A percentile compares a stretch with the other conserved stretches of the same genome.
Conservation (phyloP, 2,329 filamentous ascomycete genomes). For the Botryotinia globosa region DNA sequence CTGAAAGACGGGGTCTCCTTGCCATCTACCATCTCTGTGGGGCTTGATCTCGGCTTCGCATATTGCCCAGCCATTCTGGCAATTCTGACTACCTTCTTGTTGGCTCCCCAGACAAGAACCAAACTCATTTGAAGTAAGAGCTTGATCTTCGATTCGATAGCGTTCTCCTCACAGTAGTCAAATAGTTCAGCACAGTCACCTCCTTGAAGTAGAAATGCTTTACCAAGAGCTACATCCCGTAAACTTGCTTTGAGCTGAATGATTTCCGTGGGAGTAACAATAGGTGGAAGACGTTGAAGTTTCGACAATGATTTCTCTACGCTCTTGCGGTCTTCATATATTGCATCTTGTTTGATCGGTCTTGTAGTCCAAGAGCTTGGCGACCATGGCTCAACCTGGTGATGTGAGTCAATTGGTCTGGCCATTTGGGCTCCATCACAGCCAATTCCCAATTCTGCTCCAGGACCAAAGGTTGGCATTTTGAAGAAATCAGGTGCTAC, state of each 20-base stretch:
- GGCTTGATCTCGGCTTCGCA: conserved; percentile 88
- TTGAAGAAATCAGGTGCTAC: not conserved
- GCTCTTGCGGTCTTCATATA: conserved; percentile 61
- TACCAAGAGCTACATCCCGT: conserved; percentile 81
- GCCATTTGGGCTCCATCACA: conserved; percentile 1
- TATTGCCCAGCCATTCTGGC: conserved; percentile 97
- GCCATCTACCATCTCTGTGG: conserved; percentile 78
- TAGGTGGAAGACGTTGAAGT: conserved; percentile 67
- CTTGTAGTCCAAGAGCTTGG: conserved; percentile 72
- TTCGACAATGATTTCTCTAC: conserved; percentile 61
- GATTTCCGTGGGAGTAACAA: conserved; percentile 80
- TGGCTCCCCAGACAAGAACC: conserved; percentile 84
- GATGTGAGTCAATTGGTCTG: not conserved
- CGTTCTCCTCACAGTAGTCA: conserved; percentile 85
- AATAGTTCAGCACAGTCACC: conserved; percentile 98
- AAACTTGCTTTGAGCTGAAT: conserved; percentile 73
- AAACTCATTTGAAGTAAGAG: conserved; percentile 95
- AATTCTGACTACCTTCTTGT: conserved; percentile 84
- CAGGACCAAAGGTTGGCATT: conserved; percentile 3
- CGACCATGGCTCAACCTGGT: conserved; percentile 45
- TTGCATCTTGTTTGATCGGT: conserved; percentile 73
- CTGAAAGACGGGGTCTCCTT: conserved; percentile 84
- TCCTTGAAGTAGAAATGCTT: conserved; percentile 91
- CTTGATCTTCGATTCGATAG: conserved; percentile 96
- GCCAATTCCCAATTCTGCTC: not conserved